These are phyloP conservation scores for Exophiala calicioides DNA, from an alignment of 2,329 filamentous ascomycete genomes.

Conservation along the genomic window DNA sequence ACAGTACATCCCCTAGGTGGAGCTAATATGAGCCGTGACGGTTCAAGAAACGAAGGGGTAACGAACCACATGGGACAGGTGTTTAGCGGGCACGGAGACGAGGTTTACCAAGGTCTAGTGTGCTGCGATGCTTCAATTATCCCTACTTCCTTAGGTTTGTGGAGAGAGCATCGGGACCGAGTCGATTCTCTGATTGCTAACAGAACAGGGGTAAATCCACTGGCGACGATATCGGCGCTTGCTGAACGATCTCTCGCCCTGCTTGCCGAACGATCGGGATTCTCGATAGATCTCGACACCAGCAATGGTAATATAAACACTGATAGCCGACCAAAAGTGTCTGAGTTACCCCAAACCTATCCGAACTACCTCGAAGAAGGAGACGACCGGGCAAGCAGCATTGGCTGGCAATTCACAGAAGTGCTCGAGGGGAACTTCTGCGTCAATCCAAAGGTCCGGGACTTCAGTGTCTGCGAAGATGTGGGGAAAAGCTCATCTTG, in stretches of 20 bases:
- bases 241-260: slow-evolving; percentile 64
- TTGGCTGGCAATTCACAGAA: no score
- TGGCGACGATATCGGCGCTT: slow-evolving; percentile 69
- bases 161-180: no score
- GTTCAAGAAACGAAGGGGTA: slow-evolving; percentile 58
- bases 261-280: slow-evolving; percentile 45
- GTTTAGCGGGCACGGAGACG: slow-evolving; percentile 54
- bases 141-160: slow-evolving; percentile 61
- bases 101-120: slow-evolving; percentile 60
- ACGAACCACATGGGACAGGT: slow-evolving; percentile 64
- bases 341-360: no score
- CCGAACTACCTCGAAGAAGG: no score
- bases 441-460: no score
- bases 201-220: slow-evolving; percentile 69
- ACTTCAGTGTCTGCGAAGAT: no score
- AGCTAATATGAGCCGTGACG: slow-evolving; percentile 62
- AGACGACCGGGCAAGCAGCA: no score
- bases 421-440: no score
- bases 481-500: no score
- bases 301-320: slow-evolving; percentile 45
- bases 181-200: no score
- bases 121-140: slow-evolving; percentile 64
- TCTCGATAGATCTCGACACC: slow-evolving; percentile 50
- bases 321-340: no score
- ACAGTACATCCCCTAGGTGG: slow-evolving; percentile 69